Conservation (phyloP, 768 basidiomycete species). For the Panaeolus cyanescens region DNA sequence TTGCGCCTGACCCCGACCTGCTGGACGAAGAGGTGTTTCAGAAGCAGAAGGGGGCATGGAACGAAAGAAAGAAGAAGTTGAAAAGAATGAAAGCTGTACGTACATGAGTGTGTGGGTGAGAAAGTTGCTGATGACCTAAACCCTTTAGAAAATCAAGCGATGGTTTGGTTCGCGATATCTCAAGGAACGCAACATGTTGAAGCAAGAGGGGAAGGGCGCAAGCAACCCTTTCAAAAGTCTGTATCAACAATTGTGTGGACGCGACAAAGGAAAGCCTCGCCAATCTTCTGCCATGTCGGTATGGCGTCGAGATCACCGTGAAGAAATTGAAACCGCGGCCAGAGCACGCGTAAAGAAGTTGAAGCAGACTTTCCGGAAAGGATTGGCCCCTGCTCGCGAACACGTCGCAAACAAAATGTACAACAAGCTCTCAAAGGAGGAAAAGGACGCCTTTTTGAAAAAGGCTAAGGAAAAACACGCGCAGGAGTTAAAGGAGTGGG, state of each 20-base stretch:
- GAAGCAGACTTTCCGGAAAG: not conserved
- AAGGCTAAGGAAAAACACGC: not conserved
- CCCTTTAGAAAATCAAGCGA: constrained; percentile 1
- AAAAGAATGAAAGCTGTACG: not conserved
- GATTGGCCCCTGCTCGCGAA: not conserved
- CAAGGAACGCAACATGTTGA: not conserved
- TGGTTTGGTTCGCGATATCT: not conserved
- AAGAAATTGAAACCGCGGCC: not conserved
- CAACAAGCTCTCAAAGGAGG: not conserved
- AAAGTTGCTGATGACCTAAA: not conserved
- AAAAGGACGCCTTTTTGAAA: not conserved
- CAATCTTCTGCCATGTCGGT: not conserved
- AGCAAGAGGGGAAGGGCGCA: not conserved
- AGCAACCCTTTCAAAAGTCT: not conserved
- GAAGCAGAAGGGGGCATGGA: not conserved
- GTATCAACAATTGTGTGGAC: not conserved
- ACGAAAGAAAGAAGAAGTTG: not conserved
- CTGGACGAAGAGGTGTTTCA: not conserved
- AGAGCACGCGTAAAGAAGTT: not conserved
- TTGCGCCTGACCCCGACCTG: not conserved
- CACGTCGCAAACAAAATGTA: not conserved
- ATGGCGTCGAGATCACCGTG: constrained; percentile 2
- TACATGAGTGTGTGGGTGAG: not conserved
- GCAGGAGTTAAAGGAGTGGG: not conserved
- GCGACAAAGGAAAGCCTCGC: constrained; percentile 4